Percentiles rank a stretch among this genome's conserved stretches.
Evolutionary conservation across 2,329 filamentous ascomycete species (phyloP).

Genomic region (Clarireedia homoeocarpa): DNA sequence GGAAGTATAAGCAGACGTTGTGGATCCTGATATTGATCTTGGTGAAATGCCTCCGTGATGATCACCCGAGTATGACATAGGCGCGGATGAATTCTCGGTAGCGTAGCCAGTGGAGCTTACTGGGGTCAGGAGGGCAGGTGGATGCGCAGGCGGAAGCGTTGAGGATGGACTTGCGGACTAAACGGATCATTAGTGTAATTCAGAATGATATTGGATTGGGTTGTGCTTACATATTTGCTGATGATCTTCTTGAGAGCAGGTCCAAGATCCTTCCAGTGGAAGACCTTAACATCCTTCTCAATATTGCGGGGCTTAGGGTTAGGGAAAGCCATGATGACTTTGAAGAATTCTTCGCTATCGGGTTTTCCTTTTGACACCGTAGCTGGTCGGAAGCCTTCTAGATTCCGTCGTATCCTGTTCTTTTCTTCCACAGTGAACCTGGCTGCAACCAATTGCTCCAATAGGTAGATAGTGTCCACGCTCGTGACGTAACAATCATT

Average conservation of each 20-base stretch:
- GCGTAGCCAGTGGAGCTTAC: slow-evolving; percentile 28
- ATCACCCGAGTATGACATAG: slow-evolving; percentile 23
- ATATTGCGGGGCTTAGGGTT: slow-evolving; percentile 95
- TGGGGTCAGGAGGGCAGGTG: slow-evolving; percentile 26
- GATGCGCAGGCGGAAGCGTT: slow-evolving; percentile 22
- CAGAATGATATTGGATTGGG: background rate
- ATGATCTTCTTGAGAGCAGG: slow-evolving; percentile 96
- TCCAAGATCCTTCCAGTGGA: slow-evolving; percentile 86
- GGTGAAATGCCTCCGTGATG: slow-evolving; percentile 28
- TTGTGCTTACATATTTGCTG: slow-evolving; percentile 67
- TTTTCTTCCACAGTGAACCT: slow-evolving; percentile 96
- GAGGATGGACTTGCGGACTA: slow-evolving; percentile 30
- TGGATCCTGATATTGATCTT: slow-evolving; percentile 26
- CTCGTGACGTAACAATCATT: slow-evolving; percentile 88
- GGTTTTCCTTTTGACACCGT: slow-evolving; percentile 90
- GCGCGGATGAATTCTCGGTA: slow-evolving; percentile 23
- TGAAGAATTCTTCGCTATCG: slow-evolving; percentile 96
- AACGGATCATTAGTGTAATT: slow-evolving; percentile 11
- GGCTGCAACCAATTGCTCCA: slow-evolving; percentile 80
- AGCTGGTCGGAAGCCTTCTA: slow-evolving; percentile 86
- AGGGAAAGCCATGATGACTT: slow-evolving; percentile 96
- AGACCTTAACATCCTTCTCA: slow-evolving; percentile 98
- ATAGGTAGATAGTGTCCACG: slow-evolving; percentile 91
- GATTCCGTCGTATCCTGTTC: slow-evolving; percentile 90
- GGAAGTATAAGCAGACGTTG: slow-evolving; percentile 20